Percentiles rank a stretch among this genome's conserved stretches.
Conservation (phyloP, 495 filamentous ascomycete genomes). For the Xylaria grammica region DNA sequence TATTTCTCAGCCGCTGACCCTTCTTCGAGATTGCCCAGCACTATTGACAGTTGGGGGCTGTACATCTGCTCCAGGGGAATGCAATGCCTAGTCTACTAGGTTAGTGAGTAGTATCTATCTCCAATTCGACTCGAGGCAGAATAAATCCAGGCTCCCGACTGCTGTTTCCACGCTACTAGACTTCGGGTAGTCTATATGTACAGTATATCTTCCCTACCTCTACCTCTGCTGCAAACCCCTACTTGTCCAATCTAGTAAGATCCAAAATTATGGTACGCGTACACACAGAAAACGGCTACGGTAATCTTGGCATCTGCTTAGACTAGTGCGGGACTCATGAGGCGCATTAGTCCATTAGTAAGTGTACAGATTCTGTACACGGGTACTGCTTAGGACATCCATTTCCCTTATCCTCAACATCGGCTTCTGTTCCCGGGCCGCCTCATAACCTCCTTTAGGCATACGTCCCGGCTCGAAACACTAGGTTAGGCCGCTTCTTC, state of each 20-base stretch:
- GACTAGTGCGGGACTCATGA: background rate
- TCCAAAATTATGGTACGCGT: background rate
- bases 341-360: background rate
- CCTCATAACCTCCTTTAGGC: background rate
- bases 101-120: too few species aligned
- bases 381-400: background rate
- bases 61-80: too few species aligned
- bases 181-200: too few species aligned
- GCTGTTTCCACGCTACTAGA: too few species aligned
- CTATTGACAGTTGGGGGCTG: too few species aligned
- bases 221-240: too few species aligned
- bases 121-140: too few species aligned
- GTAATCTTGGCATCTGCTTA: background rate
- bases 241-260: too few species aligned
- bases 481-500: background rate
- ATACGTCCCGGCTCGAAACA: background rate
- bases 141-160: too few species aligned
- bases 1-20: constrained; percentile 11
- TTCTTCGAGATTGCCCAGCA: background rate
- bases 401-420: constrained; percentile 1
- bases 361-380: background rate
- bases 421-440: constrained; percentile 6
- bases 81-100: too few species aligned
- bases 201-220: too few species aligned
- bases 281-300: background rate